A percentile compares a stretch with the other conserved stretches of the same genome.
These are phyloP conservation scores for Umbilicus rupestris DNA, from an alignment of 164 flowering plant species.

Conservation along the genomic window DNA sequence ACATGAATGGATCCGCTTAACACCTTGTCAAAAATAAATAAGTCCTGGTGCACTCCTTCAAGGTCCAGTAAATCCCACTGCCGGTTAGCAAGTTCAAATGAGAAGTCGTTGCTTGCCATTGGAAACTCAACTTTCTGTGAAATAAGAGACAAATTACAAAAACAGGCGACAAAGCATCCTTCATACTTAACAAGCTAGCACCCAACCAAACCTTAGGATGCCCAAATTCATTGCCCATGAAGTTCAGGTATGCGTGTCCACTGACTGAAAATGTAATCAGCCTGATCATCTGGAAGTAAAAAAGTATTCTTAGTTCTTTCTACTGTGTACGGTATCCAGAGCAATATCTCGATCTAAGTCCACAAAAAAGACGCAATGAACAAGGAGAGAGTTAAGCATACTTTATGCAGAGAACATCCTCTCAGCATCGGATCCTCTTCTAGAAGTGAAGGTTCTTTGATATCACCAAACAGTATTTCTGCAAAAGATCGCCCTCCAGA, in stretches of 20 bases:
- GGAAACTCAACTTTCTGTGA: constrained; percentile 88
- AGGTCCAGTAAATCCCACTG: constrained; percentile 59
- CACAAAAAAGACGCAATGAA: neutral
- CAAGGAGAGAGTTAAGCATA: constrained; percentile 16
- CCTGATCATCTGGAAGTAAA: constrained; percentile 60
- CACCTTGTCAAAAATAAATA: constrained; percentile 83
- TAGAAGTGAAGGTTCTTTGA: constrained; percentile 22
- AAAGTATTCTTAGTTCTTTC: neutral
- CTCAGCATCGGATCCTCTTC: constrained; percentile 34
- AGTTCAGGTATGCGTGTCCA: constrained; percentile 86
- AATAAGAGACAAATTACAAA: constrained; percentile 9
- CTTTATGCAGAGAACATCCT: constrained; percentile 77
- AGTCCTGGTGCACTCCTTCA: constrained; percentile 38
- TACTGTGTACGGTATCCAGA: neutral
- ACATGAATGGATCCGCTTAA: neutral
- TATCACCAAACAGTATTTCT: constrained; percentile 69
- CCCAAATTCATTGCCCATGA: constrained; percentile 99
- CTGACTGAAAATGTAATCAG: constrained; percentile 75
- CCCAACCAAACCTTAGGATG: constrained; percentile 63
- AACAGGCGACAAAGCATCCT: neutral
- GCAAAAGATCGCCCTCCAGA: constrained; percentile 91
- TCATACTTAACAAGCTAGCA: constrained; percentile 9
- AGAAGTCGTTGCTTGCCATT: constrained; percentile 71
- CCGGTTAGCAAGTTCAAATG: constrained; percentile 73
- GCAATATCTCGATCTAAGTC: neutral